Base-by-base conservation (phyloP, 1,284 basidiomycete species). In the Sphaerobolus stellatus region DNA sequence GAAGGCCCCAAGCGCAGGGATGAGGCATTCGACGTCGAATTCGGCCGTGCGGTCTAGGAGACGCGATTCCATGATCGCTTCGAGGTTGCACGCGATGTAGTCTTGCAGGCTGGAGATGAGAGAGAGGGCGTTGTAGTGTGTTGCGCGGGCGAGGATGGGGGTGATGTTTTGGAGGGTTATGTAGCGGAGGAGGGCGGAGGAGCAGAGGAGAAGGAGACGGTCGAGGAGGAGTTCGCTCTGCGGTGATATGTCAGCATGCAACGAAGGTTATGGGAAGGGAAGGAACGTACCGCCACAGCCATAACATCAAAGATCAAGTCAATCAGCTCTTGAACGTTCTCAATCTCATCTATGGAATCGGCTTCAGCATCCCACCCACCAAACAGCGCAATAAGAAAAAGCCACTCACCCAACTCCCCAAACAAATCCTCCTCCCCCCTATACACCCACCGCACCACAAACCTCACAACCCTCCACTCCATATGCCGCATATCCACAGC, bases 171-270 rank as follows among this genome's bases (percentile, higher is more conserved):
- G 77, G 48, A 88, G 77, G 56, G 85, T 88, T 55, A 90, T 77
- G 62, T 90, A 81, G 24, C 77, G 76, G 36, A 93, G 76, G 48
- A 96, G 80, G 27, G 88, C 78, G 7, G 77, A 73, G 2, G 93
- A 93, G 71, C 94, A 96, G 9, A 97, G 73, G 2, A 92, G 79
- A 53, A 94, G 82, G 8, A 98, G 82, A 24, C 89, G 86, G 62
- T 93, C 91, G 22, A 98, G 77, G 22, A 98, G 78, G 2, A 98
- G 72, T 70, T 98, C 94, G 61, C 92, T 95, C 90, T 93, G 58
- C 5, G 50, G 77, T 2, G 25, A 38, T 43, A 31, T 30, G 50
- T 55, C 41, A 30, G 48, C 14, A 52, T 36, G 46, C n/a, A 25
- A n/a, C 16, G 48, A 38, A 27, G 50, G n/a, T 18, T 4, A 18